A percentile compares a stretch with the other conserved stretches of the same genome.
Conservation (phyloP, 108 stramenopile species). For the Bacterosira constricta region DNA sequence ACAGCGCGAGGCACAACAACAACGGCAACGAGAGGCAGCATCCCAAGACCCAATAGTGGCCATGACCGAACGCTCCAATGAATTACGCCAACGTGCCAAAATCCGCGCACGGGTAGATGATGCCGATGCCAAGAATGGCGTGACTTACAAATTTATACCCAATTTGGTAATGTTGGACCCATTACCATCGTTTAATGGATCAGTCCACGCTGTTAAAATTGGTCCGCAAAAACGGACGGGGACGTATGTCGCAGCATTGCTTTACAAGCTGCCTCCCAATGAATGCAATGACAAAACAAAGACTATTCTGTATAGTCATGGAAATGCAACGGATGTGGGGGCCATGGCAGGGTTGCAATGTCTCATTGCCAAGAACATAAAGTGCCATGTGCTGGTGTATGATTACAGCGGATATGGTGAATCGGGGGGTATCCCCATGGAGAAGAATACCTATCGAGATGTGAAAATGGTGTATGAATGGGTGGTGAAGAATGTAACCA, state of each 20-base stretch:
- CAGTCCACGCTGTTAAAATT: constrained; percentile 69
- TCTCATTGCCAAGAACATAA: constrained; percentile 63
- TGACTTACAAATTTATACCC: constrained; percentile 61
- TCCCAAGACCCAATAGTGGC: constrained; percentile 58
- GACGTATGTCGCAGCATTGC: constrained; percentile 63
- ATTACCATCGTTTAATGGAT: constrained; percentile 41
- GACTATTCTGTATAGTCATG: constrained; percentile 87
- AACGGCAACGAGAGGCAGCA: constrained; percentile 11
- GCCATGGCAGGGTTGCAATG: constrained; percentile 77
- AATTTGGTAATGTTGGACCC: constrained; percentile 39
- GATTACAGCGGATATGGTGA: constrained; percentile 91
- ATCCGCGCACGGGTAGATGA: constrained; percentile 60
- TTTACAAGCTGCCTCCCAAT: constrained; percentile 57
- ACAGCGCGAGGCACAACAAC: constrained; percentile 25
- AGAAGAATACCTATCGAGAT: constrained; percentile 82
- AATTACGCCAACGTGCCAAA: constrained; percentile 67
- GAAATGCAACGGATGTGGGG: constrained; percentile 91
- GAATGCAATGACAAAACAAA: constrained; percentile 51
- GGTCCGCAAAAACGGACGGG: constrained; percentile 55
- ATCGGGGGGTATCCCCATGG: constrained; percentile 78
- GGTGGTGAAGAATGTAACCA: constrained; percentile 40
- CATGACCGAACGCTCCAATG: constrained; percentile 69
- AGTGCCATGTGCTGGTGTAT: constrained; percentile 81
- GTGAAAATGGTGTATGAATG: constrained; percentile 84
- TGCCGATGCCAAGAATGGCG: constrained; percentile 56